These are phyloP conservation scores for Hymenoscyphus infarciens DNA, from an alignment of 2,329 filamentous ascomycete species.

Conservation along the genomic window DNA sequence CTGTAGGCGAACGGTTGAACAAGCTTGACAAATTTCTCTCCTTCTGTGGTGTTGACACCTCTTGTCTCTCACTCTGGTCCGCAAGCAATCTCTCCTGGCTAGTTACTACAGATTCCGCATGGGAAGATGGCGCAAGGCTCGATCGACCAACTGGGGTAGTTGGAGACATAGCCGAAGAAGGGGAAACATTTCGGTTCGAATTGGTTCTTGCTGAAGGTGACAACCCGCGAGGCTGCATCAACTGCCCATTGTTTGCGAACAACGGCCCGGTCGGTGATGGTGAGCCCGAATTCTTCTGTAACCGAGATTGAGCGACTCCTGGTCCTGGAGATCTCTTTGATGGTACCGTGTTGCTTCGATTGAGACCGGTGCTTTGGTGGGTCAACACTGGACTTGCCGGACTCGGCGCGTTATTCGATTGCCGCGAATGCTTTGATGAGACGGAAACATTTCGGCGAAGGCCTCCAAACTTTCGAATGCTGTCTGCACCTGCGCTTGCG, in stretches of 20 bases:
- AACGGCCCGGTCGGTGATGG: conserved; percentile 41
- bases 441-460: conserved; percentile 87
- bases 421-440: conserved; percentile 80
- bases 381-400: conserved; percentile 63
- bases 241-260: conserved; percentile 32
- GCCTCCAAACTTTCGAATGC: conserved; percentile 74
- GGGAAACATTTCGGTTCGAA: conserved; percentile 20
- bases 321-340: conserved; percentile 80
- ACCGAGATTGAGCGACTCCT: conserved; percentile 50
- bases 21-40: conserved; percentile 67
- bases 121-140: conserved; percentile 25
- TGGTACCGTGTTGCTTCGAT: conserved; percentile 86
- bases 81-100: conserved; percentile 49
- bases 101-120: conserved; percentile 36
- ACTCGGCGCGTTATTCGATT: conserved; percentile 67
- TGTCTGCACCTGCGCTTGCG: conserved; percentile 84
- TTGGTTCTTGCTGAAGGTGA: conserved; percentile 23
- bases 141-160: conserved; percentile 21
- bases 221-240: conserved; percentile 20
- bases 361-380: conserved; percentile 55
- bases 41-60: conserved; percentile 43
- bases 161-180: conserved; percentile 26
- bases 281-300: conserved; percentile 54
- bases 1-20: conserved; percentile 65
- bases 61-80: conserved; percentile 20